Base-by-base conservation (phyloP, 495 filamentous ascomycete genomes). In the Trichocladium uniseriatum region DNA sequence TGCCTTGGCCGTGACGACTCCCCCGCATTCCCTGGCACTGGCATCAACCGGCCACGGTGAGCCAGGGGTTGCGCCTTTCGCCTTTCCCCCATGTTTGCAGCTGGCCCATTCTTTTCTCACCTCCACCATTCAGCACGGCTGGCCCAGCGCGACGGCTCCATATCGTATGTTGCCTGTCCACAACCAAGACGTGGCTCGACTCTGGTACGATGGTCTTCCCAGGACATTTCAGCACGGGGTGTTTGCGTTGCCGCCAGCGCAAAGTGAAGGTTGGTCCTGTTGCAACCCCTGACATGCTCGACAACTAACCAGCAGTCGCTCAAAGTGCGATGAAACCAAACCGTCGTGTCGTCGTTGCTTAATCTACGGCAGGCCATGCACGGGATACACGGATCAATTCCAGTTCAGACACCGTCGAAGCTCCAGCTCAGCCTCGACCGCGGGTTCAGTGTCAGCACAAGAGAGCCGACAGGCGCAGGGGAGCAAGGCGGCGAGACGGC, bases 191-290 rank as follows among this genome's bases (percentile, higher is more conserved):
- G n/a, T n/a, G n/a, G n/a, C n/a, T n/a, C n/a, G n/a, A n/a, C n/a
- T n/a, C n/a, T n/a, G n/a, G n/a, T n/a, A 49, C 22, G 37, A 59
- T 59, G 56, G 56, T 59, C 2, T 59, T 59, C 19, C 56, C 56
- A 18, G 56, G 56, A 14, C 56, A 38, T 3, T 59, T 59, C 40
- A 51, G 45, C 32, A 56, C 48, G 1, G 56, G 56, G 4, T 59
- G 56, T 31, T 39, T 50, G 49, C 56, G 49, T 16, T 59, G 56
- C 18, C 53, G 56, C 31, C 49, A 50, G 31, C 56, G 56, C 3
- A 59, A 59, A 41, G 44, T 59, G 14, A 59, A 56, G 49, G 56
- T 59, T n/a, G n/a, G n/a, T n/a, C n/a, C n/a, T n/a, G n/a, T n/a
- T n/a, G n/a, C n/a, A n/a, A n/a, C n/a, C n/a, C n/a, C n/a, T n/a